phyloP scores from a whole-genome alignment of 805 yeast genomes.

The Hanseniaspora nectarophila region DNA sequence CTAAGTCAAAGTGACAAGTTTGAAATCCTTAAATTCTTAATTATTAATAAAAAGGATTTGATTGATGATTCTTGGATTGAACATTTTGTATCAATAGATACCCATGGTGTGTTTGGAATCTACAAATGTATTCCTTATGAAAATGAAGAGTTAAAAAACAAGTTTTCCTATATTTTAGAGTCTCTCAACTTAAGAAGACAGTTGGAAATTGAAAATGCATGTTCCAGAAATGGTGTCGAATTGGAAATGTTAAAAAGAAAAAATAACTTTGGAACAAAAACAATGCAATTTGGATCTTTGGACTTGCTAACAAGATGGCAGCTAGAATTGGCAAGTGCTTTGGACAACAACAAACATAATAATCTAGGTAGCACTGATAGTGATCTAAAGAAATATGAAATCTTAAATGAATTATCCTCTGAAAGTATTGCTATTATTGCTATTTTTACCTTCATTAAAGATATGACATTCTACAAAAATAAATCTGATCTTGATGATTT shows the following conservation, averaged over 20 bases:
- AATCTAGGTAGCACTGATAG: not conserved
- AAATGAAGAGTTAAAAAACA: slow-evolving; percentile 36
- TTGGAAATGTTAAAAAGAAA: not conserved
- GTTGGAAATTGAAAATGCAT: slow-evolving; percentile 44
- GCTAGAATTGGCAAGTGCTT: slow-evolving; percentile 53
- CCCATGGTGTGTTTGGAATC: slow-evolving; percentile 43
- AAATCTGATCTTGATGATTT: not conserved
- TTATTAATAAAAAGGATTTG: not conserved
- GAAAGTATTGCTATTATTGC: not conserved
- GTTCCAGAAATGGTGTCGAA: slow-evolving; percentile 1
- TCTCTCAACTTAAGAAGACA: slow-evolving; percentile 66
- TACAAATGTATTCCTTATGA: slow-evolving; percentile 36
- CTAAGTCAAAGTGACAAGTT: not conserved
- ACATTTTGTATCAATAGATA: slow-evolving; percentile 4
- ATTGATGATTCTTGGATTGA: slow-evolving; percentile 3
- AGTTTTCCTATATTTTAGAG: slow-evolving; percentile 59
- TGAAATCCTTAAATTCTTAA: slow-evolving; percentile 4
- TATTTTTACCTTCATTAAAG: slow-evolving; percentile 3
- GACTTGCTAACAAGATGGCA: slow-evolving; percentile 79
- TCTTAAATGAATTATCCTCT: not conserved
- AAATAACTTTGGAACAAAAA: not conserved
- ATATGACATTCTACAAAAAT: slow-evolving; percentile 4
- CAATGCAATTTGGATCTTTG: not conserved
- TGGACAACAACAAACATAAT: slow-evolving; percentile 48
- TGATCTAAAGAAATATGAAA: not conserved